phyloP scores from a whole-genome alignment of 2,329 filamentous ascomycete genomes.

The Ambrosiella beaveri region DNA sequence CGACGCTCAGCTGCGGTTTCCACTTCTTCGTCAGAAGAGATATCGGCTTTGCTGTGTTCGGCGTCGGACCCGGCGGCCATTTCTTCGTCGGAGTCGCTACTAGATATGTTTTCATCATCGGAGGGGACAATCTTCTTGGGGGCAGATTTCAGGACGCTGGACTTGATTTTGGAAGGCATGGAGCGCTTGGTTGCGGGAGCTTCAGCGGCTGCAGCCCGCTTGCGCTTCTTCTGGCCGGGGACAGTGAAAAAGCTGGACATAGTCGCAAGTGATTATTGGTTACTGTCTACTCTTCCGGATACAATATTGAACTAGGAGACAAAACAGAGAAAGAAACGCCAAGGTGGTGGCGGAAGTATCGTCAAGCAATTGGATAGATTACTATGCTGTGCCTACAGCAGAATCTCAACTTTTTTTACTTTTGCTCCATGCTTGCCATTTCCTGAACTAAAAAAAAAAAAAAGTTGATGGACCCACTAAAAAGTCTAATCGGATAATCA shows the following conservation, averaged over 20 bases:
- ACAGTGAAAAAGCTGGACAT: constrained; percentile 97
- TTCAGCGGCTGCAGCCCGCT: constrained; percentile 43
- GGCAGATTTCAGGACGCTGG: background rate
- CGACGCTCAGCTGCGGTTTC: constrained; percentile 85
- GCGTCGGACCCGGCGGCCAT: constrained; percentile 25
- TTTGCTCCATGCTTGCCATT: constrained; percentile 3
- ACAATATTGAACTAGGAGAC: background rate
- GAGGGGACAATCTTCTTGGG: constrained; percentile 17
- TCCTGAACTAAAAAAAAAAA: constrained; percentile 12
- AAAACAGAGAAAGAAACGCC: background rate
- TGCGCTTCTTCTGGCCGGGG: constrained; percentile 80
- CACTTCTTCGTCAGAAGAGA: constrained; percentile 53
- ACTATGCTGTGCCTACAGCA: background rate
- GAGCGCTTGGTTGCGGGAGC: constrained; percentile 15
- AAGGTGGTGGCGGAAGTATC: background rate
- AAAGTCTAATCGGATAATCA: constrained; percentile 12
- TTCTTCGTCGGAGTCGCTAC: constrained; percentile 53
- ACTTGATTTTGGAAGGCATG: constrained; percentile 9
- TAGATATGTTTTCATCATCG: constrained; percentile 65
- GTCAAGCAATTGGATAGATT: background rate
- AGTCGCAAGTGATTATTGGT: constrained; percentile 1
- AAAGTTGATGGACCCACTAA: constrained; percentile 12
- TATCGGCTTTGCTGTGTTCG: constrained; percentile 22
- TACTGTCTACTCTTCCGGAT: background rate
- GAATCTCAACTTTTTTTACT: background rate